phyloP scores from a whole-genome alignment of 768 basidiomycete species.

The Mycena capillaripes region DNA sequence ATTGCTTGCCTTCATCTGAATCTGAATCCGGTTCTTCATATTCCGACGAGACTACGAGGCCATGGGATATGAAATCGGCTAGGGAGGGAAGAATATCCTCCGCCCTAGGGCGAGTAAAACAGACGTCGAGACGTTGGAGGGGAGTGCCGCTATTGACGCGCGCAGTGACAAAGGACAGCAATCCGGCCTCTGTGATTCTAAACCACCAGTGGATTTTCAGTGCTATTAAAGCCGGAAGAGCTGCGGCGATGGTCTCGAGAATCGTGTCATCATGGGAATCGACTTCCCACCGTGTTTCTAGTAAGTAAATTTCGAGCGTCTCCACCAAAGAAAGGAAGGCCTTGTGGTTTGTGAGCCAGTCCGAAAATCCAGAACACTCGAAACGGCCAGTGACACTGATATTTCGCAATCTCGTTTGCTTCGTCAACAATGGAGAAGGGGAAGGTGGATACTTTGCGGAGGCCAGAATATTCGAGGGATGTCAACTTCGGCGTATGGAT shows the following conservation, averaged over 20 bases:
- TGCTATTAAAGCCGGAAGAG: too few relatives aligned
- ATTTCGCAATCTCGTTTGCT: neutral
- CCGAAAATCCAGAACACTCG: too few relatives aligned
- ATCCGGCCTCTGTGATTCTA: too few relatives aligned
- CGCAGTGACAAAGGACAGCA: too few relatives aligned
- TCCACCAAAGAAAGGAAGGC: neutral
- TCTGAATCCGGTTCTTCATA: neutral
- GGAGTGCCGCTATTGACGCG: too few relatives aligned
- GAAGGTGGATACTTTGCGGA: neutral
- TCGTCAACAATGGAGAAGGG: neutral
- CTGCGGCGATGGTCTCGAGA: neutral
- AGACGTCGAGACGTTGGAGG: too few relatives aligned
- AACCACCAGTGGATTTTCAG: too few relatives aligned
- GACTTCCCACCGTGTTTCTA: neutral
- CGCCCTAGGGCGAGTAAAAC: neutral
- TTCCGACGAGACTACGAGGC: neutral
- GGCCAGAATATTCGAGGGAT: neutral
- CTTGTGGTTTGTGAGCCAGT: too few relatives aligned
- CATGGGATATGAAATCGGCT: neutral
- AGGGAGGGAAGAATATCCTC: slow-evolving; percentile 9
- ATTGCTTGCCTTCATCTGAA: neutral
- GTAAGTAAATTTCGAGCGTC: neutral
- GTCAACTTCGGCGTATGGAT: neutral
- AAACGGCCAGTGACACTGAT: neutral
- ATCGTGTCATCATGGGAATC: too few relatives aligned